Percentiles rank a stretch among this genome's conserved stretches.
Evolutionary conservation across 768 basidiomycete genomes (phyloP).

Genomic region (Harrya chromipes): DNA sequence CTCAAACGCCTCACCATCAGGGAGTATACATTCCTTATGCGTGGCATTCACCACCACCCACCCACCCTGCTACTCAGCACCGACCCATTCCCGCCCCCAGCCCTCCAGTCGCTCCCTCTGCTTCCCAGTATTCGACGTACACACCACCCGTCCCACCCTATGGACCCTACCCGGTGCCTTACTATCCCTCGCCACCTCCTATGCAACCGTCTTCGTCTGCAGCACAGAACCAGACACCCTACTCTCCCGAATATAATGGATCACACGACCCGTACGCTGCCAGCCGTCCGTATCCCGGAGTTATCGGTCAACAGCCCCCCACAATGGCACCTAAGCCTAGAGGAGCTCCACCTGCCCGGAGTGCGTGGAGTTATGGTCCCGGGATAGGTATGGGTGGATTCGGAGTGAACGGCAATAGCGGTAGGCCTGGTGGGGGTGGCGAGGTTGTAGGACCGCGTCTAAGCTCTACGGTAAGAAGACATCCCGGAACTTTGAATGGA

Average conservation of each 20-base stretch:
- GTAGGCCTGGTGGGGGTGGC: constrained; percentile 27
- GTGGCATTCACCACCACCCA: constrained; percentile 36
- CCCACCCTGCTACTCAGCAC: constrained; percentile 42
- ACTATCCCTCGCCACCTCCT: constrained; percentile 28
- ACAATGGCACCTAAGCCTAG: constrained; percentile 26
- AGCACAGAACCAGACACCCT: constrained; percentile 25
- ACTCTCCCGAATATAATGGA: constrained; percentile 29
- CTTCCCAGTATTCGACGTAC: constrained; percentile 32
- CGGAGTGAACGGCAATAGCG: constrained; percentile 28
- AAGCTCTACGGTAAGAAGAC: constrained; percentile 47
- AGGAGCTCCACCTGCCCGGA: constrained; percentile 41
- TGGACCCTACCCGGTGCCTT: constrained; percentile 35
- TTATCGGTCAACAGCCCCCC: constrained; percentile 30
- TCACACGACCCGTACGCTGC: constrained; percentile 23
- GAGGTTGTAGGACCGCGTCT: constrained; percentile 67
- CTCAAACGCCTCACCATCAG: constrained; percentile 32
- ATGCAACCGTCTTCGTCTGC: constrained; percentile 27
- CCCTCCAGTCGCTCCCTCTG: constrained; percentile 28
- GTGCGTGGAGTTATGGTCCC: constrained; percentile 71
- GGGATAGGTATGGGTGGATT: constrained; percentile 51
- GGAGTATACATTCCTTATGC: constrained; percentile 29
- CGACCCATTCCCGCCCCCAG: constrained; percentile 33
- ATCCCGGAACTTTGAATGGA: constrained; percentile 47
- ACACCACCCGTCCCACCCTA: constrained; percentile 32
- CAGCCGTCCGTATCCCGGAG: constrained; percentile 27